These are phyloP conservation scores for Casuarina cunninghamiana DNA, from an alignment of 306 rosid genomes.

Conservation along the genomic window DNA sequence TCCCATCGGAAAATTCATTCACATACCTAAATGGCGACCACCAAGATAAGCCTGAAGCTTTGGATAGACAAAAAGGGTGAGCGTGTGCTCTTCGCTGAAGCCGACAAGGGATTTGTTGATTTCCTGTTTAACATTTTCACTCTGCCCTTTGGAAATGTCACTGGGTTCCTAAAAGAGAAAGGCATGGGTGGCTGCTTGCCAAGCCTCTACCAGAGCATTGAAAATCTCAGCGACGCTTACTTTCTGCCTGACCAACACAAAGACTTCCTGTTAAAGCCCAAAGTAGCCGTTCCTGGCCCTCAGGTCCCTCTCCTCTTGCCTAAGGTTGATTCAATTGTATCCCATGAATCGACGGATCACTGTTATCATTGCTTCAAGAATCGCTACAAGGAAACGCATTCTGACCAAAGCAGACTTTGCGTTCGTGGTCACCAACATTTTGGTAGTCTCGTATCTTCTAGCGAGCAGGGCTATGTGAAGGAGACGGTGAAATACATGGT, in stretches of 20 bases:
- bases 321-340: neutral
- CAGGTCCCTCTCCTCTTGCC: neutral
- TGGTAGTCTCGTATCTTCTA: neutral
- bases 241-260: neutral
- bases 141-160: constrained; percentile 14
- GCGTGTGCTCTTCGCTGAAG: constrained; percentile 20
- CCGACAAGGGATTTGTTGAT: constrained; percentile 13
- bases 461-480: constrained; percentile 26
- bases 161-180: neutral
- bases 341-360: too few relatives aligned
- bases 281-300: neutral
- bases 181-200: constrained; percentile 16
- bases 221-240: neutral
- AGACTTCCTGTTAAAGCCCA: neutral
- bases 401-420: too few relatives aligned
- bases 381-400: too few relatives aligned
- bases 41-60: constrained; percentile 17
- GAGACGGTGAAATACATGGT: constrained; percentile 38
- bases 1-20: too few relatives aligned
- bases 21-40: neutral
- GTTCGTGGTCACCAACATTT: accelerated
- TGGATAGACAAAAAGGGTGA: constrained; percentile 1
- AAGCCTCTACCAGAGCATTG: constrained; percentile 15
- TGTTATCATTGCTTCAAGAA: too few relatives aligned
- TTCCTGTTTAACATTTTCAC: constrained; percentile 27